Base-by-base conservation (phyloP, 2,329 filamentous ascomycete genomes). In the Alternaria infectoria region DNA sequence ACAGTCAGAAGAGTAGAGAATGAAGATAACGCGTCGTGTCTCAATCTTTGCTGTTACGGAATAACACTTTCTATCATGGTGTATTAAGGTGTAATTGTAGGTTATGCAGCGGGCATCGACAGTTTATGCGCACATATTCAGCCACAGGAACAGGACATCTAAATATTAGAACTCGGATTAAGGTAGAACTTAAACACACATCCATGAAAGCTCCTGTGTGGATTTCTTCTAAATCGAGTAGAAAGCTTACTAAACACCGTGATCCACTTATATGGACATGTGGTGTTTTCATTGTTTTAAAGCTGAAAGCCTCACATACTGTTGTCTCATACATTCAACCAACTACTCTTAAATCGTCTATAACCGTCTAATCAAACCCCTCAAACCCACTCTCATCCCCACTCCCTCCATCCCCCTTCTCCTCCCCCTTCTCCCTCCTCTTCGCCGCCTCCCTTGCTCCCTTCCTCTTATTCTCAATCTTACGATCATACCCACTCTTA, bases 401-500 rank as follows among this genome's bases (percentile, higher is more conserved):
- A 52, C 28, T 30, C 26, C 26, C 77, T 76, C 64, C 73, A 21
- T 21, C 21, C 21, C 21, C 21, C 21, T 21, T 21, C 21, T 21
- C 21, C 21, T 21, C 21, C 21, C 21, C 21, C 3, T 3, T 21
- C 21, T 12, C 26, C 26, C 77, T 76, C 64, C 73, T 69, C 69
- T 62, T 73, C 64, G 76, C 80, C 26, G 78, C 80, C 55, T 73
- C 69, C 57, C 58, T 67, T 2, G 77, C 90, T 0, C 86, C 89
- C 58, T 80, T 86, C 67, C 81, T 83, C 68, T 91, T 93, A 72
- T 92, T 86, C 80, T 92, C 90, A 77, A 86, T 83, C 70, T 86
- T 84, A 70, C 91, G 84, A 78, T 93, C 90, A 82, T 88, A 95
- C 3, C 91, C 90, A 76, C 91, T 92, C 86, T 91, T 92, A 1